Base-by-base conservation (phyloP, 108 stramenopile species). In the Discostella stelligeroides region DNA sequence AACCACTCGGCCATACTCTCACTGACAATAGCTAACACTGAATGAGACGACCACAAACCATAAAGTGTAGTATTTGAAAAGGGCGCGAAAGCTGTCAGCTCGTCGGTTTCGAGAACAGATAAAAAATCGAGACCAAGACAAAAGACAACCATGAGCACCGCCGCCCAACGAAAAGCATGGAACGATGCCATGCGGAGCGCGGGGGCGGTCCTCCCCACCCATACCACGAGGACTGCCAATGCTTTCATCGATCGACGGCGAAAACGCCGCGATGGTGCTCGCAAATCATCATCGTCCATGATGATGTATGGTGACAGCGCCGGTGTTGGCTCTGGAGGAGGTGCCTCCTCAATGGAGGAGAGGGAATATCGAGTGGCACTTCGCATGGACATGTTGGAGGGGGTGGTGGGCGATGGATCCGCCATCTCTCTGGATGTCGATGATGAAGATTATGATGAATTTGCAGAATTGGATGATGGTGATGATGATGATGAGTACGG, bases 151-250 rank as follows among this genome's bases (percentile, higher is more conserved):
- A 74, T 74, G 73, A 74, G 73, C 59, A 74, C 63, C 55, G 70
- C 63, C 49, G 61, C 80, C 54, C 86, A 87, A 71, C 85, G 92
- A 40, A 89, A 90, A 67, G 93, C 90, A 76, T 94, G 93, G 93
- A 94, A 94, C 79, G 93, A 94, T 41, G 93, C 93, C 39, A 94
- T 94, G 93, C 59, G 78, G 10, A 75, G 79, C 29, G 90, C 92
- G 12, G 90, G 90, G 17, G 93, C 88, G 18, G 74, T 70, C 63
- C 11, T 69, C 78, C 45, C 88, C 80, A 23, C 64, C 75, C 34
- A 81, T 80, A 42, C 73, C 75, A 8, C 69, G 68, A 1, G 61
- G 77, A 15, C 84, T 84, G 60, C 56, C 55, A 9, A 56, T 38
- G 21, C 48, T 55, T 23, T 73, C 47, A 7, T 83, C 80, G 29